Evolutionary conservation across 495 filamentous ascomycete species (phyloP).

Genomic region (Lophiotrema nucula): DNA sequence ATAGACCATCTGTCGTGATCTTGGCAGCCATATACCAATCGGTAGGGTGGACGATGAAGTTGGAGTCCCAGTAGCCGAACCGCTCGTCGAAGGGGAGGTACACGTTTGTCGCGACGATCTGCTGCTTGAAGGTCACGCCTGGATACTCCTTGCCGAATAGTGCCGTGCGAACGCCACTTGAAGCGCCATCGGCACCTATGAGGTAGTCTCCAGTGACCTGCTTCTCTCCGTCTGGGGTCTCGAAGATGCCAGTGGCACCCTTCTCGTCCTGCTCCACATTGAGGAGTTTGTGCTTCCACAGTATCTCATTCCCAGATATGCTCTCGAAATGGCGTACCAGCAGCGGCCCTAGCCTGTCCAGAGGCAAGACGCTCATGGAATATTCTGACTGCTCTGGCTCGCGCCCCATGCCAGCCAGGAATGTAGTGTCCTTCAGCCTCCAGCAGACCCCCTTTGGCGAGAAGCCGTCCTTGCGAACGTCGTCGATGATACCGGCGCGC

Average conservation of each 20-base stretch:
- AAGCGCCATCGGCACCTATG: conserved; percentile 60
- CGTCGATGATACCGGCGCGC: conserved; percentile 56
- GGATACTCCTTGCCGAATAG: conserved; percentile 61
- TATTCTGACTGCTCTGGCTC: conserved; percentile 38
- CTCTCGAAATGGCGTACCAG: conserved; percentile 50
- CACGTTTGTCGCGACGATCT: conserved; percentile 65
- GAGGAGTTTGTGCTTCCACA: conserved; percentile 29
- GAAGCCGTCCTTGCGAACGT: conserved; percentile 52
- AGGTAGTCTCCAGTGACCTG: conserved; percentile 58
- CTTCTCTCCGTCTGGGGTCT: conserved; percentile 36
- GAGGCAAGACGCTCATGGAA: conserved; percentile 50
- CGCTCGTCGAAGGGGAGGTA: conserved; percentile 49
- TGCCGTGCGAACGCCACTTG: conserved; percentile 52
- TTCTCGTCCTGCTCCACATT: conserved; percentile 33
- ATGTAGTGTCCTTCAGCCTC: conserved; percentile 48
- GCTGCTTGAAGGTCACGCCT: conserved; percentile 57
- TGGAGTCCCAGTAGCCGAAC: conserved; percentile 55
- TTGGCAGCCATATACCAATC: conserved; percentile 62
- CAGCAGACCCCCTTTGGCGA: conserved; percentile 53
- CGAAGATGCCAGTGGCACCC: conserved; percentile 14
- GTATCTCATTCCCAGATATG: conserved; percentile 51
- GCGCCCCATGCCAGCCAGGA: conserved; percentile 41
- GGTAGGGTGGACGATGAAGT: conserved; percentile 59
- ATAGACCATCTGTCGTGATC: conserved; percentile 58
- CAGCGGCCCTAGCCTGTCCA: conserved; percentile 49